phyloP scores from a whole-genome alignment of 176 grass and related monocot species.

The Stipa capillata region DNA sequence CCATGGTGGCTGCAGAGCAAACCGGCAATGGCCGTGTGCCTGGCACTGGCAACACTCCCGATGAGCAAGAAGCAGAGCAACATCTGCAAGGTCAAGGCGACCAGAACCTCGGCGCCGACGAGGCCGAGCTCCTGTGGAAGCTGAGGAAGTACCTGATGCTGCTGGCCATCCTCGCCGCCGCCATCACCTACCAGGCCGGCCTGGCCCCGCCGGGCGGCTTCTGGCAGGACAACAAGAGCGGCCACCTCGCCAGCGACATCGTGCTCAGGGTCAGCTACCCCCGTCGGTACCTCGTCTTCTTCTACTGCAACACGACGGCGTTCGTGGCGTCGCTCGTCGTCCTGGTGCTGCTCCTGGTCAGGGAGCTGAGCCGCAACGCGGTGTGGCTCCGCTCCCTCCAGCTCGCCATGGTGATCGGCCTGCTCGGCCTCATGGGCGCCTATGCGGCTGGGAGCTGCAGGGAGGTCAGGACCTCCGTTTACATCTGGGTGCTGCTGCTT shows the following conservation, averaged over 20 bases:
- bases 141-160: slow-evolving; percentile 52
- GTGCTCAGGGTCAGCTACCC: slow-evolving; percentile 27
- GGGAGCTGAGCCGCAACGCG: slow-evolving; percentile 1
- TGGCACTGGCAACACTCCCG: not conserved
- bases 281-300: slow-evolving; percentile 25
- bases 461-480: slow-evolving; percentile 31
- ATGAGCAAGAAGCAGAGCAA: not conserved
- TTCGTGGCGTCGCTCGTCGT: slow-evolving; percentile 30
- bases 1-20: slow-evolving; percentile 17
- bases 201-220: slow-evolving; percentile 44
- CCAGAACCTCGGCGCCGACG: not conserved
- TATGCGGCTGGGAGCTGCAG: slow-evolving; percentile 43
- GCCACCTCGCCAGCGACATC: slow-evolving; percentile 15
- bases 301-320: slow-evolving; percentile 40
- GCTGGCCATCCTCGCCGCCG: slow-evolving; percentile 37
- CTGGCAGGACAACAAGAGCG: slow-evolving; percentile 26
- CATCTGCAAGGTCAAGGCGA: not conserved
- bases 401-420: slow-evolving; percentile 17
- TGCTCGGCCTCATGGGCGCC: slow-evolving; percentile 45
- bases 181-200: slow-evolving; percentile 41
- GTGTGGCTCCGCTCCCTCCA: slow-evolving; percentile 43
- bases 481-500: slow-evolving; percentile 35
- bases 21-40: not conserved
- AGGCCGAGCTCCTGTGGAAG: slow-evolving; percentile 34
- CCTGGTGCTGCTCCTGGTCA: slow-evolving; percentile 22